Percentiles rank a stretch among this genome's conserved stretches.
Conservation (phyloP, 139 green algal species). For the Diplosphaera chodatii region DNA sequence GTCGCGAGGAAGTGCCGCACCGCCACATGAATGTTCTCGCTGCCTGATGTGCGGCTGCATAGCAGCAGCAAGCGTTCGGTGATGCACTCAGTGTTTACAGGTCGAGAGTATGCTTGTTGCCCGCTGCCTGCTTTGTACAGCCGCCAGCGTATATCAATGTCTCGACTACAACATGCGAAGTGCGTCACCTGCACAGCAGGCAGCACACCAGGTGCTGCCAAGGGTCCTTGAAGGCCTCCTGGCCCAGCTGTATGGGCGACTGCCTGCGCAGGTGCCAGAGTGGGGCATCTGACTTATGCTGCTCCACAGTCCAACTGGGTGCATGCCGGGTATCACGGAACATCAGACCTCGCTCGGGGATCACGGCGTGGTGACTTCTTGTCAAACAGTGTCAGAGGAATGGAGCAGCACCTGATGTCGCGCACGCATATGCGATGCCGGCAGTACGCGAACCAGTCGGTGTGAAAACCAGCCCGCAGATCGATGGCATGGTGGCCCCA, state of each 20-base stretch:
- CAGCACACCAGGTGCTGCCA: constrained; percentile 35
- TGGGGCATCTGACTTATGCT: too few species aligned
- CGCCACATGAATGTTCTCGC: constrained; percentile 12
- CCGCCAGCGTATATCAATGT: too few species aligned
- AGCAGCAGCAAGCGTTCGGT: not conserved
- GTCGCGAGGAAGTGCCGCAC: constrained; percentile 29
- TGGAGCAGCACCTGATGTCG: not conserved
- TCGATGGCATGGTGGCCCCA: constrained; percentile 11
- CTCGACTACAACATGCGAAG: too few species aligned
- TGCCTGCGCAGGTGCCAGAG: too few species aligned
- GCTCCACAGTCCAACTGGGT: too few species aligned
- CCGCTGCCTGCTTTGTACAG: too few species aligned
- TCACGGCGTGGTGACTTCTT: too few species aligned
- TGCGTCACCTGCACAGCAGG: constrained; percentile 35
- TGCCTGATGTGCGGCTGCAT: constrained; percentile 40
- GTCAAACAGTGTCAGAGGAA: not conserved
- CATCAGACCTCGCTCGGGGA: too few species aligned
- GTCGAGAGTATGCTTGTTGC: too few species aligned
- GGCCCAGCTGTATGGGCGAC: constrained; percentile 28
- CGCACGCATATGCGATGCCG: constrained; percentile 14
- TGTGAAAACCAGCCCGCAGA: not conserved
- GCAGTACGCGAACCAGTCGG: constrained; percentile 12
- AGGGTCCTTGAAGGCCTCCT: constrained; percentile 33
- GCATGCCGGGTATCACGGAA: too few species aligned
- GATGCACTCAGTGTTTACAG: too few species aligned